These are phyloP conservation scores for Fraxinus paxiana DNA, from an alignment of 305 asterid genomes.

Conservation along the genomic window DNA sequence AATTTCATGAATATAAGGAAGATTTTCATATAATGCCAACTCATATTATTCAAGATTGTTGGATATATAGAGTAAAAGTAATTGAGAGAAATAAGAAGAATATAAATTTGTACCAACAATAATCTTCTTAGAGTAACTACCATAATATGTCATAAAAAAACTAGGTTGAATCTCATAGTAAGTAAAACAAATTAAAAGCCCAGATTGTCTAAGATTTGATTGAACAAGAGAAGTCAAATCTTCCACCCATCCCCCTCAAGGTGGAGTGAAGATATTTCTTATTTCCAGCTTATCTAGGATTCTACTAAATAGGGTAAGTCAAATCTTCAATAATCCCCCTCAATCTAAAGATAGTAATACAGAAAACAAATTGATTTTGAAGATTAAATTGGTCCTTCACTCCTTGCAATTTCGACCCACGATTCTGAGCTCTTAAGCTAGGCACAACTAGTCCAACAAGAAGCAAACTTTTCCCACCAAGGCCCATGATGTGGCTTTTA, in stretches of 20 bases:
- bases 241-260: not conserved
- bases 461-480: not conserved
- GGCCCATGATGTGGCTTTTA: not conserved
- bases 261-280: not conserved
- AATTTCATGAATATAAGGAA: constrained; percentile 14
- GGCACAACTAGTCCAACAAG: not conserved
- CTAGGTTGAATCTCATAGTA: not conserved
- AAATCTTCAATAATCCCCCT: not conserved
- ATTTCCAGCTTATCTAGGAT: not conserved
- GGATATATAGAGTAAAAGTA: not conserved
- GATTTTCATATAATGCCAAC: not conserved
- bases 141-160: not conserved
- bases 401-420: not conserved
- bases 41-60: not conserved
- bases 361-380: not conserved
- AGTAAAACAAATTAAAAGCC: not conserved
- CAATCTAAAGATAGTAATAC: not conserved
- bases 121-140: not conserved
- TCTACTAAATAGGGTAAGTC: not conserved
- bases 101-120: not conserved
- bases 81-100: not conserved
- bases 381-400: not conserved
- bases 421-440: not conserved
- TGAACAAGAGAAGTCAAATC: not conserved
- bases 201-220: not conserved